phyloP scores from a whole-genome alignment of 1,139 yeast genomes.

The Hansenula lynferdii region DNA sequence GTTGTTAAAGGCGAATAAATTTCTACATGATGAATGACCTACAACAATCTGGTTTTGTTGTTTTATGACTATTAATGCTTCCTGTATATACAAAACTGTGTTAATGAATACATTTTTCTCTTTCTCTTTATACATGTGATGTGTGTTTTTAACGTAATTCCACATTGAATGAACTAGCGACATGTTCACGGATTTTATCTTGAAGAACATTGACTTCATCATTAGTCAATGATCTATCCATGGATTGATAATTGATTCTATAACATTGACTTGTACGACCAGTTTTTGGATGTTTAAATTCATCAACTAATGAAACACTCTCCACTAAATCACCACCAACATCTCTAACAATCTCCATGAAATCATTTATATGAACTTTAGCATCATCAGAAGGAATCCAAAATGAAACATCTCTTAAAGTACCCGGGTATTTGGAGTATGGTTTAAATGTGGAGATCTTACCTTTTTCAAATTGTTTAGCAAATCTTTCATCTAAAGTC shows the following conservation, averaged over 20 bases:
- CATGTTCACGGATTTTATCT: conserved; percentile 50
- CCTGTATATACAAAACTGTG: conserved; percentile 2
- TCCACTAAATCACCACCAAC: conserved; percentile 88
- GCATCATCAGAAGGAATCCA: conserved; percentile 58
- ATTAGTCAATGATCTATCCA: conserved; percentile 89
- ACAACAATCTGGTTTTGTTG: background rate
- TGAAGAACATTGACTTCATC: conserved; percentile 74
- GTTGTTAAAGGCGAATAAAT: conserved; percentile 53
- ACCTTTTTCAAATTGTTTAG: conserved; percentile 62
- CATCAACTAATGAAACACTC: conserved; percentile 75
- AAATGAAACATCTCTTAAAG: conserved; percentile 83
- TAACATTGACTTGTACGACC: conserved; percentile 77
- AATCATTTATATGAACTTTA: conserved; percentile 69
- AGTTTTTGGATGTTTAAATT: conserved; percentile 82
- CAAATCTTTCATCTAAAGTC: conserved; percentile 79
- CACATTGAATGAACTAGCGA: conserved; percentile 49
- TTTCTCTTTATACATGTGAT: background rate
- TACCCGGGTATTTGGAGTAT: conserved; percentile 87
- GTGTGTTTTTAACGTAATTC: conserved; percentile 35
- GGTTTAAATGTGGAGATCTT: conserved; percentile 74
- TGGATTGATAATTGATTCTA: conserved; percentile 87
- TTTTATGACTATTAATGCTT: conserved; percentile 3
- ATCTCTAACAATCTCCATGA: conserved; percentile 87
- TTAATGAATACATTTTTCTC: background rate
- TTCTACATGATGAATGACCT: background rate